These are phyloP conservation scores for Hydrangea macrophylla DNA, from an alignment of 148 eudicot species.

Conservation along the genomic window DNA sequence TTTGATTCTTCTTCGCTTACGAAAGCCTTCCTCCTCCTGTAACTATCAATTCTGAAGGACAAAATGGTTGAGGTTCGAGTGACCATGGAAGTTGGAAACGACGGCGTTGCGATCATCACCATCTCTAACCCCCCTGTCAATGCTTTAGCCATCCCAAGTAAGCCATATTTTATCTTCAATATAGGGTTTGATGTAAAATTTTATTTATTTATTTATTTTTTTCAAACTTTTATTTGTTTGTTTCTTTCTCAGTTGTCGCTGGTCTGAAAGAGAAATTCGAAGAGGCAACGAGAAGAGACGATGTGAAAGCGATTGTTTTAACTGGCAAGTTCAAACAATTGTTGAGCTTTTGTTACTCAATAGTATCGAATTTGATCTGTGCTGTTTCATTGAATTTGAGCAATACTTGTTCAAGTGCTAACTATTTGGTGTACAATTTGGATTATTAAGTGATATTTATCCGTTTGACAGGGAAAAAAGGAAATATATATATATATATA, in stretches of 20 bases:
- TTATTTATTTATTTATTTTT: not conserved
- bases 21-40: slow-evolving; percentile 10
- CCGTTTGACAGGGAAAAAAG: no score
- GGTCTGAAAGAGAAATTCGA: slow-evolving; percentile 58
- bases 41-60: slow-evolving; percentile 4
- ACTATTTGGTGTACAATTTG: not conserved
- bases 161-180: not conserved
- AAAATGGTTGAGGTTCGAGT: slow-evolving; percentile 49
- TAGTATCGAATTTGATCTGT: not conserved
- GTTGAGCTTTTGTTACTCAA: not conserved
- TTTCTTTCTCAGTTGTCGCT: slow-evolving; percentile 44
- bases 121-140: slow-evolving; percentile 84
- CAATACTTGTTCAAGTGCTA: not conserved
- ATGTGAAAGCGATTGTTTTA: slow-evolving; percentile 79
- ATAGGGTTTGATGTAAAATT: not conserved
- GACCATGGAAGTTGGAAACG: slow-evolving; percentile 69
- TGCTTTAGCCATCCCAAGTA: slow-evolving; percentile 54
- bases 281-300: slow-evolving; percentile 74
- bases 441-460: no score
- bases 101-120: slow-evolving; percentile 78
- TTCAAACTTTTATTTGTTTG: no score
- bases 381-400: slow-evolving; percentile 3
- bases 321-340: slow-evolving; percentile 50
- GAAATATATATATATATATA: no score
- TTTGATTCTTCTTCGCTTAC: slow-evolving; percentile 17